Percentiles rank a stretch among this genome's conserved stretches.
Evolutionary conservation across 805 yeast genomes (phyloP).

Genomic region (Priceomyces melissophilus): DNA sequence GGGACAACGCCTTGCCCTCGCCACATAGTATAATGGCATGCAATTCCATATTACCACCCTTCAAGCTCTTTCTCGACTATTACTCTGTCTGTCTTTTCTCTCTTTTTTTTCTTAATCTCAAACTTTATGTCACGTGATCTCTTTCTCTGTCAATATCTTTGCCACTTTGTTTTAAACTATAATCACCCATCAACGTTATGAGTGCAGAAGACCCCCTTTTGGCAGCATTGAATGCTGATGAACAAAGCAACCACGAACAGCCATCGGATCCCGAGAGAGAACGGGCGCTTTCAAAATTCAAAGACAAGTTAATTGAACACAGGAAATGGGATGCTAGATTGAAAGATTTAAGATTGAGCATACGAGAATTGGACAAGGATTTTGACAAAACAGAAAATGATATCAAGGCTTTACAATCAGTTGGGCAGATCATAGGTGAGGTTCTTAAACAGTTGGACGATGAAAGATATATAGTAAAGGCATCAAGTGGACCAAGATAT

Average conservation of each 20-base stretch:
- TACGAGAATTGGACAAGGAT: conserved; percentile 77
- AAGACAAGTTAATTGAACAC: conserved; percentile 85
- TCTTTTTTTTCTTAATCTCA: not conserved
- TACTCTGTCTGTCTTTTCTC: not conserved
- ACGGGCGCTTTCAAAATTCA: conserved; percentile 72
- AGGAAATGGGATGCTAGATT: conserved; percentile 91
- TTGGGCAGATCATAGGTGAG: conserved; percentile 97
- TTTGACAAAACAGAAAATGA: conserved; percentile 95
- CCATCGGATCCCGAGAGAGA: conserved; percentile 68
- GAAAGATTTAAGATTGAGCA: conserved; percentile 76
- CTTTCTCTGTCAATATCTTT: conserved; percentile 3
- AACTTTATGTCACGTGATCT: not conserved
- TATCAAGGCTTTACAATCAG: conserved; percentile 93
- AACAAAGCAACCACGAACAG: conserved; percentile 21
- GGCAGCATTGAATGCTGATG: conserved; percentile 55
- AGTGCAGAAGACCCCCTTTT: conserved; percentile 69
- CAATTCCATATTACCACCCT: conserved; percentile 63
- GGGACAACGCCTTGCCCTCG: conserved; percentile 66
- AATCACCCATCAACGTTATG: conserved; percentile 26
- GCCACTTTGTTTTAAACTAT: conserved; percentile 6
- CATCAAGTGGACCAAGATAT: conserved; percentile 95
- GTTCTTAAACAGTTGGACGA: conserved; percentile 92
- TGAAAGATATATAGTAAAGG: conserved; percentile 92
- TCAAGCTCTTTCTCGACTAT: not conserved
- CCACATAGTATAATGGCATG: conserved; percentile 93